These are phyloP conservation scores for Wallacemonas collosoma DNA, from an alignment of 208 protist genomes.

Conservation along the genomic window DNA sequence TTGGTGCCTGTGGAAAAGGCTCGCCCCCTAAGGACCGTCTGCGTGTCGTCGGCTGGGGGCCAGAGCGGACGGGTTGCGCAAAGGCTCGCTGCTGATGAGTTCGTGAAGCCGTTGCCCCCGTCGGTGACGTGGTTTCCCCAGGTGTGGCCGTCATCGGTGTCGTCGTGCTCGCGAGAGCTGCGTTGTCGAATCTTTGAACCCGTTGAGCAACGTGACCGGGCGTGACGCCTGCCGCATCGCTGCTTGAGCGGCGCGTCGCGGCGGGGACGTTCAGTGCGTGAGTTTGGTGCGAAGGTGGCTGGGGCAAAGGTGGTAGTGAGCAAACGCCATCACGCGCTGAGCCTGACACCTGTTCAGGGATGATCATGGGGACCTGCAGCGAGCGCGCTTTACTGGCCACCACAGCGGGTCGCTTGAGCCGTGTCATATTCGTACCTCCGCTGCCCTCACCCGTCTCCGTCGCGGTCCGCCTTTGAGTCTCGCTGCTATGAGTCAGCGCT, in stretches of 20 bases:
- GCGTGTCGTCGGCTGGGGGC: not conserved
- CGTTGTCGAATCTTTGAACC: conserved; percentile 2
- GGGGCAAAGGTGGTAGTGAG: conserved; percentile 1
- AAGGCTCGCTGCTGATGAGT: not conserved
- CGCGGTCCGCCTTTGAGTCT: not conserved
- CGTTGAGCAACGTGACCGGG: not conserved
- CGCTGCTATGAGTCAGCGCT: not conserved
- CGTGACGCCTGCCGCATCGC: not conserved
- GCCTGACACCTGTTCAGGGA: conserved; percentile 7
- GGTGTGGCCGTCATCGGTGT: not conserved
- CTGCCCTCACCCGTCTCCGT: not conserved
- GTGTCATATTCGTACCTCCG: not conserved
- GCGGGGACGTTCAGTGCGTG: conserved; percentile 1
- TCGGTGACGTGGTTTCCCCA: not conserved
- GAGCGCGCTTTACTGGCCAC: not conserved
- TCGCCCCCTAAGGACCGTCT: not conserved
- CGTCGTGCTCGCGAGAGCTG: not conserved
- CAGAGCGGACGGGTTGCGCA: not conserved
- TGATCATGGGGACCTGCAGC: conserved; percentile 1
- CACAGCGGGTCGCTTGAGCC: conserved; percentile 9
- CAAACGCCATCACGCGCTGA: not conserved
- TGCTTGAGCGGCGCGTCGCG: conserved; percentile 7
- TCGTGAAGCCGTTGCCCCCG: not conserved
- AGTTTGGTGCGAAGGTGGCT: not conserved
- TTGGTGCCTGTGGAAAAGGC: not conserved